Percentiles rank a stretch among this genome's conserved stretches.
Evolutionary conservation across 2,329 filamentous ascomycete genomes (phyloP).

Genomic region (Colletotrichum sp.): DNA sequence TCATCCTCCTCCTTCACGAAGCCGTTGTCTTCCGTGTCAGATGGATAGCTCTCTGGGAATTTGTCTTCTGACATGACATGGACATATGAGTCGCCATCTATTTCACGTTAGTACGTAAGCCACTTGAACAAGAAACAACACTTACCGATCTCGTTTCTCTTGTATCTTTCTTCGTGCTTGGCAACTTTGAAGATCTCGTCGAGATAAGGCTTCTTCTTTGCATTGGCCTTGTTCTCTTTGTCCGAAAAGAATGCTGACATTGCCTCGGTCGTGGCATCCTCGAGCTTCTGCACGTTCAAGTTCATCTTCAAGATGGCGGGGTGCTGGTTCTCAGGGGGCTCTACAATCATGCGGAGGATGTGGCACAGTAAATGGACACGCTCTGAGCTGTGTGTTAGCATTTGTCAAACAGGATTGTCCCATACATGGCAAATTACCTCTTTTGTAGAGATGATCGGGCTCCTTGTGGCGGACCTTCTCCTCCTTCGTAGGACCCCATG

Average conservation of each 20-base stretch:
- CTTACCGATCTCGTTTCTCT: slow-evolving; percentile 63
- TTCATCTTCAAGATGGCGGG: slow-evolving; percentile 56
- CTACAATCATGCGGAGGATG: slow-evolving; percentile 62
- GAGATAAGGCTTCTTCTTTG: slow-evolving; percentile 59
- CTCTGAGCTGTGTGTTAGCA: slow-evolving; percentile 45
- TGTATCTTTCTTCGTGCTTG: slow-evolving; percentile 59
- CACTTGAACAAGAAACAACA: neutral
- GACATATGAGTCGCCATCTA: slow-evolving; percentile 54
- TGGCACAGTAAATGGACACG: slow-evolving; percentile 64
- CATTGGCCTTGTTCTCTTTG: slow-evolving; percentile 57
- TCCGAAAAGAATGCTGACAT: slow-evolving; percentile 64
- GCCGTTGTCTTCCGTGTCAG: slow-evolving; percentile 51
- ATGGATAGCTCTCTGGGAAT: slow-evolving; percentile 49
- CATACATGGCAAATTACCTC: slow-evolving; percentile 50
- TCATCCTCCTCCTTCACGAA: slow-evolving; percentile 49
- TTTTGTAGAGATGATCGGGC: slow-evolving; percentile 74
- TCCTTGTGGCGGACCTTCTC: slow-evolving; percentile 71
- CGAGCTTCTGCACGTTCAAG: slow-evolving; percentile 60
- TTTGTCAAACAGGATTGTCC: neutral
- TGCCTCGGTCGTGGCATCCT: slow-evolving; percentile 63
- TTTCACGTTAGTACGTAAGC: neutral
- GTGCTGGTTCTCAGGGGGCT: slow-evolving; percentile 55
- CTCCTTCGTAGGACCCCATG: slow-evolving; percentile 54
- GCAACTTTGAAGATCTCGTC: slow-evolving; percentile 69
- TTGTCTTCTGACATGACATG: slow-evolving; percentile 60